Base-by-base conservation (phyloP, 306 rosid genomes). In the Ammopiptanthus mongolicus region DNA sequence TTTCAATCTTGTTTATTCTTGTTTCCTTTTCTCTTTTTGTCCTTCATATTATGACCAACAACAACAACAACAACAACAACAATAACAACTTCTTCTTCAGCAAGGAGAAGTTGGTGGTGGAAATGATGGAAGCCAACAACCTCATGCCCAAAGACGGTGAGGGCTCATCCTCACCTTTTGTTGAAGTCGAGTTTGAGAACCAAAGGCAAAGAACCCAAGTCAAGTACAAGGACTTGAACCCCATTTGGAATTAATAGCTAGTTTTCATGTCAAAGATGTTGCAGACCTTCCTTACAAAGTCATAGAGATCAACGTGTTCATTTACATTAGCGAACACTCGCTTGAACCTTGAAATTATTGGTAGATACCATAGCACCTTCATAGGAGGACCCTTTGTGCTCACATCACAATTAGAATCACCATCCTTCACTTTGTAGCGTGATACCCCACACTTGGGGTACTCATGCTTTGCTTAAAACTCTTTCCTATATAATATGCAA, bases 141-240 rank as follows among this genome's bases (percentile, higher is more conserved):
- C 92, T 88, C 71, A 86, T 88, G 90, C 92, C 92, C 0, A 88
- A 86, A 58, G 90, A 88, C 33, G 90, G 90, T 8, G 92, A 88
- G 56, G 92, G 92, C 5, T 84, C 90, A 0, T 88, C 92, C 0
- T 86, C 88, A 18, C 84, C 92, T 3, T 88, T 88, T 21, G 90
- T 83, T 1, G 90, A 88, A 31, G 78, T 88, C 0, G 92, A 86
- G 79, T 86, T 88, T 4, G 90, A 88, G 41, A 84, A 79, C 69
- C 90, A 86, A 44, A 74, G 90, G 44, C 85, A 81, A 4, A 65
- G 87, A 42, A 88, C 90, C 36, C 88, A 84, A 13, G 92, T 88
- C 50, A 88, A 84, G 17, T 71, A 76, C 82, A 88, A 88, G 19
- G 88, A 88, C 70, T 22, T 88, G 6, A 86, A 84, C 83, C 92